phyloP scores from a whole-genome alignment of 768 basidiomycete genomes.

The Lactarius deliciosus region DNA sequence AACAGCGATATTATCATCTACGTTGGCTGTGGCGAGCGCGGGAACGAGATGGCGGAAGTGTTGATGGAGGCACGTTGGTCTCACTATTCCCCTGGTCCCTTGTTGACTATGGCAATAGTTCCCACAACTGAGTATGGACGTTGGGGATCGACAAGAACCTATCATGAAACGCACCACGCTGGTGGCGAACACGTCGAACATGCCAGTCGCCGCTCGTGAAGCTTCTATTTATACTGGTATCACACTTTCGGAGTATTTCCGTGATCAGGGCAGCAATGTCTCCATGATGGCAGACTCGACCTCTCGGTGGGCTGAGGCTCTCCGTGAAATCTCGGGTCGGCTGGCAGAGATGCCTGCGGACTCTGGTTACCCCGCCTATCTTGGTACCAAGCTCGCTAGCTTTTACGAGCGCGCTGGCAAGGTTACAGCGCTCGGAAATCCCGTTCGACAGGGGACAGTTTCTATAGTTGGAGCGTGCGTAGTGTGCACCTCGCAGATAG shows the following conservation, averaged over 20 bases:
- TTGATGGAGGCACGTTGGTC: conserved; percentile 76
- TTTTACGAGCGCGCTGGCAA: conserved; percentile 99
- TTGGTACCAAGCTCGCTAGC: conserved; percentile 90
- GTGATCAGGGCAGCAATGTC: conserved; percentile 96
- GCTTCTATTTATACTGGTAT: conserved; percentile 99
- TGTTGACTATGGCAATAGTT: conserved; percentile 45
- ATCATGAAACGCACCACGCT: conserved; percentile 99
- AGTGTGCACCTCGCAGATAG: neutral
- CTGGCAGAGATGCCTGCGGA: conserved; percentile 99
- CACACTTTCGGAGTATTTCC: conserved; percentile 98
- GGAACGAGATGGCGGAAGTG: conserved; percentile 99
- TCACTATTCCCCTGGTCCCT: conserved; percentile 14
- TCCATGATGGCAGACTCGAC: conserved; percentile 99
- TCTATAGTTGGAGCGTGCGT: conserved; percentile 99
- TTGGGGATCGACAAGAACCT: conserved; percentile 91
- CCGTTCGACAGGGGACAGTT: conserved; percentile 85
- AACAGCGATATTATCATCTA: conserved; percentile 99
- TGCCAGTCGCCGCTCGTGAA: conserved; percentile 99
- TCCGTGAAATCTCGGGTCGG: conserved; percentile 99
- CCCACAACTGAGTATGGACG: conserved; percentile 91
- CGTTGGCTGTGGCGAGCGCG: conserved; percentile 98
- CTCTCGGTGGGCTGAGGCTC: conserved; percentile 97
- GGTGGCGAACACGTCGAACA: conserved; percentile 99
- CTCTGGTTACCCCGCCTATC: conserved; percentile 98
- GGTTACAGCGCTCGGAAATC: conserved; percentile 88